These are phyloP conservation scores for Candida gorgasii DNA, from an alignment of 805 yeast species.

Conservation along the genomic window DNA sequence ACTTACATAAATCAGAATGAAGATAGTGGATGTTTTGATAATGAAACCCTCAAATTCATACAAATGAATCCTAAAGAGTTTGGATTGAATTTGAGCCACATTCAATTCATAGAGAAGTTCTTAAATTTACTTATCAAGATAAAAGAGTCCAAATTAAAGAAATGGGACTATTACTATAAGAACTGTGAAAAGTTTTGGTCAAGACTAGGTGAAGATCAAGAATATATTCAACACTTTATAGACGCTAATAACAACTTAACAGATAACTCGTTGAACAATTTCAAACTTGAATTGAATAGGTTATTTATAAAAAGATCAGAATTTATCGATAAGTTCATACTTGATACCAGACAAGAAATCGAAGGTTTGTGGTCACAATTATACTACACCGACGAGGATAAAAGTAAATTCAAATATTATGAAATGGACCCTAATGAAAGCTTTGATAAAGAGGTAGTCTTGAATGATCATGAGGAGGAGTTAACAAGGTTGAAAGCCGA, in stretches of 20 bases:
- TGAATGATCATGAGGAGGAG: constrained; percentile 67
- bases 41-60: constrained; percentile 38
- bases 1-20: constrained; percentile 20
- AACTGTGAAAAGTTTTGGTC: constrained; percentile 57
- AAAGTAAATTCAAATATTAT: constrained; percentile 46
- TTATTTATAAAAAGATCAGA: constrained; percentile 61
- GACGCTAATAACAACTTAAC: constrained; percentile 49
- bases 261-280: constrained; percentile 46
- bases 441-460: constrained; percentile 57
- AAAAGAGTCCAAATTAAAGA: constrained; percentile 36
- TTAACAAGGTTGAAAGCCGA: constrained; percentile 51
- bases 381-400: constrained; percentile 56
- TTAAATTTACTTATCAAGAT: constrained; percentile 31
- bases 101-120: constrained; percentile 32
- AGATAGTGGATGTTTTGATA: constrained; percentile 35
- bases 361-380: constrained; percentile 61
- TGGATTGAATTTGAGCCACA: constrained; percentile 38
- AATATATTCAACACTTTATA: constrained; percentile 45
- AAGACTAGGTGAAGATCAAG: constrained; percentile 51
- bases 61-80: constrained; percentile 38
- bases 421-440: constrained; percentile 30
- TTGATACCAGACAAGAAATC: constrained; percentile 60
- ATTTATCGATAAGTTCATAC: constrained; percentile 67
- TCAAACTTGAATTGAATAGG: constrained; percentile 56
- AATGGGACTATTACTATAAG: constrained; percentile 31